Conservation (phyloP, 2,329 filamentous ascomycete genomes). For the Lasiodiplodia sp. region DNA sequence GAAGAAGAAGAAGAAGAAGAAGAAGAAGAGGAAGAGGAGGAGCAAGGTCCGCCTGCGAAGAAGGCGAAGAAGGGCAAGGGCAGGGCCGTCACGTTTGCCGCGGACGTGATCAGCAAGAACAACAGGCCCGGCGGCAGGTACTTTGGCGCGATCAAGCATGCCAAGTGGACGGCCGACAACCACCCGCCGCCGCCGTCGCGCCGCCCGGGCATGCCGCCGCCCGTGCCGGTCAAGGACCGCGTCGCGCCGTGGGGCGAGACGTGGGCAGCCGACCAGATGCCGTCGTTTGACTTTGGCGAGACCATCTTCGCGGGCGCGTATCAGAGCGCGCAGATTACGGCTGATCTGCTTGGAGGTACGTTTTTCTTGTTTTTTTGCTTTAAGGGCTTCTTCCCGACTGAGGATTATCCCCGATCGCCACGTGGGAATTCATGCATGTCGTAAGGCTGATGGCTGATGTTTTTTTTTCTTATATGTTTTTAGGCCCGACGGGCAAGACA, state of each 20-base stretch:
- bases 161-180: not conserved
- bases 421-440: not conserved
- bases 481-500: not conserved
- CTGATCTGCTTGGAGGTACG: slow-evolving; percentile 10
- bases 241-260: slow-evolving; percentile 20
- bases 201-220: not conserved
- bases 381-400: too few relatives aligned
- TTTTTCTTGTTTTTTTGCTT: not conserved
- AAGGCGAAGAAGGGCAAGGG: not conserved
- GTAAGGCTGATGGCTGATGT: not conserved
- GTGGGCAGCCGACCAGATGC: slow-evolving; percentile 13
- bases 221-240: slow-evolving; percentile 4
- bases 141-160: not conserved
- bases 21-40: not conserved
- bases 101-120: not conserved
- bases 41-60: not conserved
- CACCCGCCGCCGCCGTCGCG: not conserved
- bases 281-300: slow-evolving; percentile 21
- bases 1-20: not conserved
- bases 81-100: not conserved
- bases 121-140: not conserved
- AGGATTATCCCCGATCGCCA: not conserved
- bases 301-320: slow-evolving; percentile 20
- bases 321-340: slow-evolving; percentile 21
- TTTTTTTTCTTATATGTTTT: not conserved